A percentile compares a stretch with the other conserved stretches of the same genome.
These are phyloP conservation scores for Aureobasidium lini DNA, from an alignment of 2,329 filamentous ascomycete species.

Conservation along the genomic window DNA sequence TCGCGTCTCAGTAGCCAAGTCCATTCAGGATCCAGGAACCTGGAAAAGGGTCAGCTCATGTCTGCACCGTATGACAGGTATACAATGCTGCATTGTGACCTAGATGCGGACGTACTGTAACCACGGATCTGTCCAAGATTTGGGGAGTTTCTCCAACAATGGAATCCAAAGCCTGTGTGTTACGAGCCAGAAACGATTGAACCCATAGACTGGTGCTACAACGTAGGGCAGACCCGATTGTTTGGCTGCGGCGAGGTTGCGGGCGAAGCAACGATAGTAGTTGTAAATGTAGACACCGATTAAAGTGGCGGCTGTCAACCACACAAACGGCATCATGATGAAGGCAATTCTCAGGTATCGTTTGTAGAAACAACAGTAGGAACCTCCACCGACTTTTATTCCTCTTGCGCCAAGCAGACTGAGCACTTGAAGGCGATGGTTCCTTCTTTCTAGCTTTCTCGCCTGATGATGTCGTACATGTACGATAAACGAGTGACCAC, in stretches of 20 bases:
- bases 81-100: background rate
- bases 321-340: slow-evolving; percentile 24
- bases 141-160: slow-evolving; percentile 49
- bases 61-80: background rate
- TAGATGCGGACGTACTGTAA: slow-evolving; percentile 44
- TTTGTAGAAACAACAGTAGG: background rate
- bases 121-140: slow-evolving; percentile 50
- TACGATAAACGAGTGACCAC: slow-evolving; percentile 6
- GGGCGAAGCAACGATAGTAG: slow-evolving; percentile 30
- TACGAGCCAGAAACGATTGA: slow-evolving; percentile 50
- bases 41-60: slow-evolving; percentile 22
- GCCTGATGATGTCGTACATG: slow-evolving; percentile 9
- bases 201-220: slow-evolving; percentile 36
- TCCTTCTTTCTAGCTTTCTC: background rate
- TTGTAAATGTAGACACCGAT: slow-evolving; percentile 28
- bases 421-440: background rate
- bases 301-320: slow-evolving; percentile 24
- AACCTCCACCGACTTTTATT: background rate
- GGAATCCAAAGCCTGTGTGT: slow-evolving; percentile 49
- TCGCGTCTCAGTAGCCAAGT: slow-evolving; percentile 49
- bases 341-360: background rate
- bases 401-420: background rate
- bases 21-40: slow-evolving; percentile 54
- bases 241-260: slow-evolving; percentile 38
- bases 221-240: slow-evolving; percentile 40